These are phyloP conservation scores for Phialophora expanda DNA, from an alignment of 2,329 filamentous ascomycete species.

Conservation along the genomic window DNA sequence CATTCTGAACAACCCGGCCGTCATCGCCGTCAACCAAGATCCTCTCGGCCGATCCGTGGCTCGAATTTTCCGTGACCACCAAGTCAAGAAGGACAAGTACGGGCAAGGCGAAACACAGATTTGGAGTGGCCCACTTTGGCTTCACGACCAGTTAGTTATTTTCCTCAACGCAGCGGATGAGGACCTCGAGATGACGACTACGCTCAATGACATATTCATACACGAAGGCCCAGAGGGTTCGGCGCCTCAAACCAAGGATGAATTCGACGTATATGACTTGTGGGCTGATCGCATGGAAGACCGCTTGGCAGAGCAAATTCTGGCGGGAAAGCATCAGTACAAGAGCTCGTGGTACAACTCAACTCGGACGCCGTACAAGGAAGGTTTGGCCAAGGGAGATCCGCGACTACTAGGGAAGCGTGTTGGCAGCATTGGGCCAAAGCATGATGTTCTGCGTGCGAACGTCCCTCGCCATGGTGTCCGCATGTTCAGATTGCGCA, in stretches of 20 bases:
- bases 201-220: slow-evolving; percentile 59
- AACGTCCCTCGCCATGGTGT: slow-evolving; percentile 55
- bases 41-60: slow-evolving; percentile 49
- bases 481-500: slow-evolving; percentile 56
- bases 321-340: slow-evolving; percentile 47
- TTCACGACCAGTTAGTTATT: slow-evolving; percentile 57
- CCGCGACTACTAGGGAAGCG: slow-evolving; percentile 55
- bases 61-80: slow-evolving; percentile 54
- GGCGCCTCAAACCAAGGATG: slow-evolving; percentile 49
- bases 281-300: slow-evolving; percentile 61
- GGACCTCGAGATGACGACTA: slow-evolving; percentile 55
- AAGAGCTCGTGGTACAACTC: slow-evolving; percentile 55
- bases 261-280: slow-evolving; percentile 61
- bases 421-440: slow-evolving; percentile 53
- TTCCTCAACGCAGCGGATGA: slow-evolving; percentile 58
- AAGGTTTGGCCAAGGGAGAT: slow-evolving; percentile 51
- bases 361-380: slow-evolving; percentile 53
- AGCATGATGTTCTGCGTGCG: slow-evolving; percentile 43
- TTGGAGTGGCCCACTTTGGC: slow-evolving; percentile 56
- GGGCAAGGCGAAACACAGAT: slow-evolving; percentile 56
- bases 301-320: slow-evolving; percentile 51
- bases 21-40: slow-evolving; percentile 58
- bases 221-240: slow-evolving; percentile 53
- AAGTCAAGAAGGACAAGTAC: slow-evolving; percentile 49
- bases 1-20: slow-evolving; percentile 56